Conservation (phyloP, 768 basidiomycete species). For the Cystofilobasidium ferigula region DNA sequence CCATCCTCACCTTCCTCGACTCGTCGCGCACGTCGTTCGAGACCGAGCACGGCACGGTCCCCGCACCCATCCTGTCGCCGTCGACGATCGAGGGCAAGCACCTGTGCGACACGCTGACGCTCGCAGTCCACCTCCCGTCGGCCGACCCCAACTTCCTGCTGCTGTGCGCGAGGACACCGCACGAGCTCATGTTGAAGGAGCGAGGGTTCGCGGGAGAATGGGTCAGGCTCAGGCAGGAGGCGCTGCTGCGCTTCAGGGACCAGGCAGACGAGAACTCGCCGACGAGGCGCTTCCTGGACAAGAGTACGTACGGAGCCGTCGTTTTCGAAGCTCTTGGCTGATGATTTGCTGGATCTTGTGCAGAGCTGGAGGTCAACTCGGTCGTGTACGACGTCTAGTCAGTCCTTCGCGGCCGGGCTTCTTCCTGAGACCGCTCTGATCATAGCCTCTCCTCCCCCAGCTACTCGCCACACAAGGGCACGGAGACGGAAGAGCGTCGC, state of each 20-base stretch:
- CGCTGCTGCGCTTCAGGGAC: slow-evolving; percentile 37
- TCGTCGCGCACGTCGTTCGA: slow-evolving; percentile 63
- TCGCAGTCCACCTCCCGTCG: slow-evolving; percentile 53
- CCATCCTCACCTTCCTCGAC: slow-evolving; percentile 69
- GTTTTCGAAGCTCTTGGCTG: background rate
- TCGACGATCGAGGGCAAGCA: slow-evolving; percentile 62
- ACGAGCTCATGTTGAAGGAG: slow-evolving; percentile 47
- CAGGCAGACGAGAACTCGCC: slow-evolving; percentile 5
- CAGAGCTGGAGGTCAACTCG: slow-evolving; percentile 32
- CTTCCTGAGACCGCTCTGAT: background rate
- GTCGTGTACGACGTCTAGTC: slow-evolving; percentile 33
- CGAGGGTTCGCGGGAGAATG: slow-evolving; percentile 35
- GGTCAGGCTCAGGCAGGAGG: slow-evolving; percentile 46
- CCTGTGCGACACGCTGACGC: slow-evolving; percentile 44
- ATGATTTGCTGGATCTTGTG: background rate
- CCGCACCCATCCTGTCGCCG: slow-evolving; percentile 64
- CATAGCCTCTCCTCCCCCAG: background rate
- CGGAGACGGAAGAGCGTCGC: slow-evolving; percentile 30
- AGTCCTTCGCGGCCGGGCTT: background rate
- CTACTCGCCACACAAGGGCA: slow-evolving; percentile 26
- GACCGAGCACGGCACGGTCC: slow-evolving; percentile 56
- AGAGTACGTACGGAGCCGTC: slow-evolving; percentile 6
- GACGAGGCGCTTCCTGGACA: slow-evolving; percentile 7
- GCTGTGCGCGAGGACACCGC: slow-evolving; percentile 51
- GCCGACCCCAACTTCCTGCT: slow-evolving; percentile 54